Conservation (phyloP, 345 rosid genomes). For the Laguncularia racemosa region DNA sequence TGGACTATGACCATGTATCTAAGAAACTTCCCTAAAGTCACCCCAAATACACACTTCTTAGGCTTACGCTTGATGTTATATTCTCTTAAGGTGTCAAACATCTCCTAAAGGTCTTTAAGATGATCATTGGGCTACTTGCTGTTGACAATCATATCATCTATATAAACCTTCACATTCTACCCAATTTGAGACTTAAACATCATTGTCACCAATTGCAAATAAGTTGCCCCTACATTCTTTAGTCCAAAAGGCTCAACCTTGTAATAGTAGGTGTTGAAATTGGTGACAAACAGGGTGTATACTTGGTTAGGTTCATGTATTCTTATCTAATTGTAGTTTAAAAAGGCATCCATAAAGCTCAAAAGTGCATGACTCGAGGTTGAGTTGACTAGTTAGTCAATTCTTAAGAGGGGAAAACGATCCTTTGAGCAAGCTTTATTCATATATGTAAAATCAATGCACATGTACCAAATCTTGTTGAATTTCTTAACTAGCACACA, state of each 20-base stretch:
- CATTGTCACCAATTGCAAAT: not conserved
- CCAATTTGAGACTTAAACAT: not conserved
- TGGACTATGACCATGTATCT: not conserved
- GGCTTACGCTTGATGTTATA: not conserved
- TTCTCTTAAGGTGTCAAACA: not conserved
- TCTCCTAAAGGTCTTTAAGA: not conserved
- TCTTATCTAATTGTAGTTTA: not conserved
- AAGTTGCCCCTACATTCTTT: not conserved
- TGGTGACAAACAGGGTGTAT: not conserved
- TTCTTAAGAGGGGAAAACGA: not conserved
- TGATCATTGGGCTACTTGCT: too few species aligned
- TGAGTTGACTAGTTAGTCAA: not conserved
- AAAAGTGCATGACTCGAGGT: not conserved
- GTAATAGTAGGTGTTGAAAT: not conserved
- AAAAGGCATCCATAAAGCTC: not conserved
- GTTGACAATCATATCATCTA: not conserved
- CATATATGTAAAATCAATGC: not conserved
- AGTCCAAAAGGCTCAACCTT: not conserved
- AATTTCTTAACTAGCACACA: not conserved
- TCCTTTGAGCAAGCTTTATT: not conserved
- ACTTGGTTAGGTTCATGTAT: not conserved
- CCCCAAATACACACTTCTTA: not conserved
- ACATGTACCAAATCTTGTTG: not conserved
- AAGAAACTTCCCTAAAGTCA: not conserved
- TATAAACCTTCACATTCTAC: not conserved